Percentiles rank a stretch among this genome's conserved stretches.
These are phyloP conservation scores for Aureobasidium sp. DNA, from an alignment of 2,329 filamentous ascomycete genomes.

Conservation along the genomic window DNA sequence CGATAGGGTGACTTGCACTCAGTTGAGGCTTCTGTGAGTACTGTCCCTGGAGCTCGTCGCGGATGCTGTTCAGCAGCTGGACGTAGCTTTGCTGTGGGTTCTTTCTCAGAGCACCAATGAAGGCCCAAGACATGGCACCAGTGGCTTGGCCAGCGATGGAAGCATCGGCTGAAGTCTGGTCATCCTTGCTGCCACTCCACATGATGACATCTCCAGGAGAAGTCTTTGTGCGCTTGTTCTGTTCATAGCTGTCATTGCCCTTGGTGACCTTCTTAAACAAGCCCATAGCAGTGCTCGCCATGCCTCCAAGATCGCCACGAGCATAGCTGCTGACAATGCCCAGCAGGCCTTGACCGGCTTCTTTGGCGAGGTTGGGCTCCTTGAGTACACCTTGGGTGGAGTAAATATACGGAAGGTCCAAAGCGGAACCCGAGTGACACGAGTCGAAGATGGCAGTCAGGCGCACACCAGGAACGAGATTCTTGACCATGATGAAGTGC, in stretches of 20 bases:
- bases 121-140: slow-evolving; percentile 97
- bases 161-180: slow-evolving; percentile 91
- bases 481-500: slow-evolving; percentile 70
- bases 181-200: slow-evolving; percentile 96
- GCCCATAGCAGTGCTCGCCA: slow-evolving; percentile 71
- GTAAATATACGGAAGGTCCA: slow-evolving; percentile 75
- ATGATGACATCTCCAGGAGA: slow-evolving; percentile 93
- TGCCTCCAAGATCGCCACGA: slow-evolving; percentile 73
- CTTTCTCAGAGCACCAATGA: slow-evolving; percentile 83
- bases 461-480: slow-evolving; percentile 75
- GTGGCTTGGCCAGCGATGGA: slow-evolving; percentile 83
- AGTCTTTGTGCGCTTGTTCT: slow-evolving; percentile 81
- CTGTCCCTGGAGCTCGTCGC: slow-evolving; percentile 77
- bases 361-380: slow-evolving; percentile 73
- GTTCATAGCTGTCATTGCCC: slow-evolving; percentile 72
- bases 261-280: slow-evolving; percentile 81
- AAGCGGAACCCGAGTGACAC: slow-evolving; percentile 69
- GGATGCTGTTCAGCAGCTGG: slow-evolving; percentile 88
- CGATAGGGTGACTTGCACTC: slow-evolving; percentile 90
- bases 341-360: slow-evolving; percentile 66
- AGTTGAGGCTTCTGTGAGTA: slow-evolving; percentile 95
- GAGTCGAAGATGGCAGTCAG: slow-evolving; percentile 76
- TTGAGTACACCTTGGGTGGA: slow-evolving; percentile 74
- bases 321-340: slow-evolving; percentile 70
- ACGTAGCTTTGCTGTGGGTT: slow-evolving; percentile 96